Conservation (phyloP, 768 basidiomycete species). For the Brasilioporus rufonigricans region DNA sequence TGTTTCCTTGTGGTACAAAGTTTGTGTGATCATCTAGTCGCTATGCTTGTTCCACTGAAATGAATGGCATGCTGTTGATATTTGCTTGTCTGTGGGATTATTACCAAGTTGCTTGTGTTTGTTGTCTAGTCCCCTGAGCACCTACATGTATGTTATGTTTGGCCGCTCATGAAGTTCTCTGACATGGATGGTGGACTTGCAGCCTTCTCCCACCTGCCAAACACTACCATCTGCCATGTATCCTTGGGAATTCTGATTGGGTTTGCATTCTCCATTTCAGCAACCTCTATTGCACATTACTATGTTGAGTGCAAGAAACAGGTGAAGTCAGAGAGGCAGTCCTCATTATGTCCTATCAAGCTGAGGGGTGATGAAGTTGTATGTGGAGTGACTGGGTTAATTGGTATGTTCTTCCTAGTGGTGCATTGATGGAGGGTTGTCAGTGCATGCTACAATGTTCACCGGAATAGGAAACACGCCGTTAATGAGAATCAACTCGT, state of each 20-base stretch:
- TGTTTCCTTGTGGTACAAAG: not conserved
- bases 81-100: no score
- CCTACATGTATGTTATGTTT: not conserved
- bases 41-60: no score
- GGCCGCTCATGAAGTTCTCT: constrained; percentile 9
- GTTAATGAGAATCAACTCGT: constrained; percentile 82
- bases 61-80: no score
- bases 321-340: constrained; percentile 27
- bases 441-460: not conserved
- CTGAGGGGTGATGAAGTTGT: constrained; percentile 76
- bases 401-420: constrained; percentile 51
- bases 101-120: no score
- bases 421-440: no score
- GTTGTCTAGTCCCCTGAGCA: no score
- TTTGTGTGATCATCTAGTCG: not conserved
- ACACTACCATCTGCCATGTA: constrained; percentile 33
- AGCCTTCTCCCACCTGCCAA: constrained; percentile 25
- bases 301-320: constrained; percentile 49
- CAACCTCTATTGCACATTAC: constrained; percentile 59
- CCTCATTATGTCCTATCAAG: constrained; percentile 59
- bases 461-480: constrained; percentile 81
- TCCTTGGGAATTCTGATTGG: constrained; percentile 65
- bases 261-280: constrained; percentile 71
- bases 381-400: constrained; percentile 77
- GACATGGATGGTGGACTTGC: not conserved